Base-by-base conservation (phyloP, 192 early-diverging fungal species). In the Gaertneriomyces sp. region DNA sequence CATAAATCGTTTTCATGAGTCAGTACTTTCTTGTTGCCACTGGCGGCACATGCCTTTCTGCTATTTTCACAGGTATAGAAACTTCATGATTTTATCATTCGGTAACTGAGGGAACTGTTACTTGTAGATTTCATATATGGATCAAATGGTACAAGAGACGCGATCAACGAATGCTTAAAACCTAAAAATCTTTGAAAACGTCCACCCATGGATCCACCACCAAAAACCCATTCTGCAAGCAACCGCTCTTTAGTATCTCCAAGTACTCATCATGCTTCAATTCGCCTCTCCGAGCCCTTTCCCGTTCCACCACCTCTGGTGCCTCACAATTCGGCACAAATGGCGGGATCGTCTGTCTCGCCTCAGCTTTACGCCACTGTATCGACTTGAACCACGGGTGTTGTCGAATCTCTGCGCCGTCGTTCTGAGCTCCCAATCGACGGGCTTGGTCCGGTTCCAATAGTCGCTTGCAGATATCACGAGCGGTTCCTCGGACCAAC, bases 341-440 rank as follows among this genome's bases (percentile, higher is more conserved):
- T 9, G 78, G 78, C 38, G 75, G 75, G 5, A 54, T 60, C 7
- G 68, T 69, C 63, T 78, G 74, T 42, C 77, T 61, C 41, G 60
- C 60, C 52, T 79, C 74, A 1, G 73, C 71, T 54, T 70, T 72
- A 42, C 77, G 73, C 83, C 87, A 91, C 59, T 81, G 71, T 14
- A 90, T 71, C 6, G 79, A 79, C 40, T 71, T 78, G 66, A 90
- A 90, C 86, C 86, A 91, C 5, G 75, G 69, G 58, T 88, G 87
- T 49, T 74, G 69, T 51, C 83, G 78, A 54, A 90, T 89, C 42
- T 88, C 90, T 41, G 66, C 66, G 11, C 78, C 81, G 43, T 72
- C 68, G 7, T 57, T 55, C 17, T 41, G 19, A 33, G 46, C 56
- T 25, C 79, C 79, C 6, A 83, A 52, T 45, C 81, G 64, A 46